Conservation (phyloP, 2,329 filamentous ascomycete species). For the Trichoderma koningiopsis region DNA sequence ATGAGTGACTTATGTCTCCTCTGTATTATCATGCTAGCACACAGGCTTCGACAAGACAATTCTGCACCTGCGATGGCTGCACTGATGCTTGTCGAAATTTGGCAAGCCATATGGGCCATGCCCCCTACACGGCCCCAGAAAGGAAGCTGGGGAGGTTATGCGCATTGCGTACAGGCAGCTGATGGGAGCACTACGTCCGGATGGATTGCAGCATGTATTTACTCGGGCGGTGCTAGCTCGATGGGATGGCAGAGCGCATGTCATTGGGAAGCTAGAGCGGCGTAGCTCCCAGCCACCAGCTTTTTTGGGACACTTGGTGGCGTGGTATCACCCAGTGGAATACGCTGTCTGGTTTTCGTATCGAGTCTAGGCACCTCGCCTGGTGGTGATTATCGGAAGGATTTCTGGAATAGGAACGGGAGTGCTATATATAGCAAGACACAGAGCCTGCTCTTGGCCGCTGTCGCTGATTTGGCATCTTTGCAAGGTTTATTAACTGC, state of each 20-base stretch:
- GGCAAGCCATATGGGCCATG: slow-evolving; percentile 9
- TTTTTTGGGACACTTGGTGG: background rate
- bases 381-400: background rate
- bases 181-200: background rate
- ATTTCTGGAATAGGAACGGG: background rate
- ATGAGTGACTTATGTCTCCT: background rate
- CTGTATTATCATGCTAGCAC: background rate
- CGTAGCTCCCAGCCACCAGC: slow-evolving; percentile 6
- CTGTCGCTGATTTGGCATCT: background rate
- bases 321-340: background rate
- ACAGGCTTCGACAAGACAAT: background rate
- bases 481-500: background rate
- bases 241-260: background rate
- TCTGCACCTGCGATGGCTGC: background rate
- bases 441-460: background rate
- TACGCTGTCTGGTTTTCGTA: background rate
- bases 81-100: slow-evolving; percentile 10
- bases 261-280: background rate
- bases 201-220: background rate
- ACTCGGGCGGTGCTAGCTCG: slow-evolving; percentile 4
- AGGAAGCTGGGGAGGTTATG: slow-evolving; percentile 8
- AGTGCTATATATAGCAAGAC: background rate
- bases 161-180: background rate
- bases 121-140: background rate
- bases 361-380: background rate